Evolutionary conservation across 2,329 filamentous ascomycete genomes (phyloP), one percentile per base, ranked within the genome.

Genomic region (Fusarium mangiferae): DNA sequence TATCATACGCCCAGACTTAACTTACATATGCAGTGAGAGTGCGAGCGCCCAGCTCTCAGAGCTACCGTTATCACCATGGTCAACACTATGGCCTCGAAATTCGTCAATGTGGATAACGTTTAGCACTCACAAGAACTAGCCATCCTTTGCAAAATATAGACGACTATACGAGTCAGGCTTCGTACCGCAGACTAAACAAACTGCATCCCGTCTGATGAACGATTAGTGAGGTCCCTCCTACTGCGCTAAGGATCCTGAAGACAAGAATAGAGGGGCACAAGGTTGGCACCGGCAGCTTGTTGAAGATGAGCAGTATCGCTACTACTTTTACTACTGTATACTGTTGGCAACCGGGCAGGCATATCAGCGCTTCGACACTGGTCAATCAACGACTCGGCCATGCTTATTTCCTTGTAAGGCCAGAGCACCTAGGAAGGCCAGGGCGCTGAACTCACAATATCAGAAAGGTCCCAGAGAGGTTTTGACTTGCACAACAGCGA

Each of bases 221-320:
- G 14, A 46, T 57, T n/a, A 57, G 28, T 12, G 11, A 33, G 44
- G 44, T 26, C 41, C 41, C 13, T 20, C 45, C 46, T 41, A 36
- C 42, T 35, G 46, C 33, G 57, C 57, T 58, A 68, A 61, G 58
- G 45, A 60, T 46, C 28, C 28, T 9, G n/a, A 30, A 44, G 57
- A 55, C 13, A 24, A 26, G 39, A 60, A 58, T 57, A 54, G 65
- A 59, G 61, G 30, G 58, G 62, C 55, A 36, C 33, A 65, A 28
- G 65, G 58, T 57, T 38, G 35, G 69, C 33, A 48, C 56, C 59
- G 33, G 45, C 38, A 30, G 38, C 52, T 58, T 52, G 55, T 73
- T 62, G 55, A 68, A 60, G 54, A 65, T 52, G 39, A 70, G 56
- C 67, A 26, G 38, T 38, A 42, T 54, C 30, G 20, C 6, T 24